Percentiles rank a stretch among this genome's conserved stretches.
Conservation (phyloP, 1,139 yeast genomes). For the Hansenula sp. region DNA sequence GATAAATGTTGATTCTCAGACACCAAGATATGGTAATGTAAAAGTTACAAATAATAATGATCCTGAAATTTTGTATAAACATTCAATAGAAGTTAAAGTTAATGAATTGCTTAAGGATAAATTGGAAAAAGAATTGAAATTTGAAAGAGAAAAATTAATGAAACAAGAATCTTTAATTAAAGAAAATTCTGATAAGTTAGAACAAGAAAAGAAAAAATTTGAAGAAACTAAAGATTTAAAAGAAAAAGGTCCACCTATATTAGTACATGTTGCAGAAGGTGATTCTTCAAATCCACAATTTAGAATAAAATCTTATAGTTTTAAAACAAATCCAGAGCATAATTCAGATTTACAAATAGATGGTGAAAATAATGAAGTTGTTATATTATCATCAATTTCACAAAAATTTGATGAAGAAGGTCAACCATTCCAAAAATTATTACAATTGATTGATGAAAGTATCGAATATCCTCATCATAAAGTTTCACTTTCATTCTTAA, state of each 20-base stretch:
- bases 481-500: constrained; percentile 13
- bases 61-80: constrained; percentile 15
- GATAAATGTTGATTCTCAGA: too few species aligned
- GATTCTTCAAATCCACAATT: constrained; percentile 1
- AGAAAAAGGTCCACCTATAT: constrained; percentile 7
- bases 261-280: background rate
- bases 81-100: constrained; percentile 16
- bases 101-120: constrained; percentile 18
- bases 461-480: constrained; percentile 6
- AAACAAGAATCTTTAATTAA: constrained; percentile 7
- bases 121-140: constrained; percentile 11
- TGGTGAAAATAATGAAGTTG: constrained; percentile 10
- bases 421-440: constrained; percentile 10
- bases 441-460: constrained; percentile 4
- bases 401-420: constrained; percentile 7
- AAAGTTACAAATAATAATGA: constrained; percentile 12
- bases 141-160: constrained; percentile 10
- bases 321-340: constrained; percentile 3
- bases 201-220: constrained; percentile 5
- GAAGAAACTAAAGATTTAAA: constrained; percentile 8
- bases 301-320: constrained; percentile 6
- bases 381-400: constrained; percentile 11
- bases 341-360: constrained; percentile 5
- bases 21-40: too few species aligned
- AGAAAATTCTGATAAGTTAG: constrained; percentile 6